Percentiles rank a stretch among this genome's conserved stretches.
phyloP scores from a whole-genome alignment of 2,329 filamentous ascomycete genomes.

The Calcarisporium arbuscula region DNA sequence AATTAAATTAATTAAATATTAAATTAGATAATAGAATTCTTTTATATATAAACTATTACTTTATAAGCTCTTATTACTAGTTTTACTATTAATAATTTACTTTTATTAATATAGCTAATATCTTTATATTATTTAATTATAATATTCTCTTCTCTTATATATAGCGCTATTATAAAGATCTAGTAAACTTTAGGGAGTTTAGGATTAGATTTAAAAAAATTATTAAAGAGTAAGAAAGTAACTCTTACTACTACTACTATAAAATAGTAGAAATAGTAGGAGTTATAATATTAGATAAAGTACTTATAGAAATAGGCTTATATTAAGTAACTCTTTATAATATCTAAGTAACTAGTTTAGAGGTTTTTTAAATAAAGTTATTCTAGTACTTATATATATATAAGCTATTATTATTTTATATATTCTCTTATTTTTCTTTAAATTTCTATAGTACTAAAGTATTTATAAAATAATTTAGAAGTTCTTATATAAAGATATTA shows the following conservation, averaged over 20 bases:
- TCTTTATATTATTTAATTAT: conserved; percentile 5
- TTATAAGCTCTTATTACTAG: conserved; percentile 2
- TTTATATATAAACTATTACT: conserved; percentile 2
- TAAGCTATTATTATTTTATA: neutral
- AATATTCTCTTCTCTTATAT: conserved; percentile 2
- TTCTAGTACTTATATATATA: neutral
- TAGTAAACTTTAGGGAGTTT: neutral
- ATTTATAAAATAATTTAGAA: neutral
- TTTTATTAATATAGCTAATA: neutral
- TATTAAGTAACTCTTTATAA: neutral
- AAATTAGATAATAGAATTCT: neutral
- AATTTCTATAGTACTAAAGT: neutral
- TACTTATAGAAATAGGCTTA: neutral
- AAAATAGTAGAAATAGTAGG: no score
- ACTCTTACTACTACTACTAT: conserved; percentile 1
- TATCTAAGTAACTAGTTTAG: neutral
- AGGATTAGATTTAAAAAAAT: no score
- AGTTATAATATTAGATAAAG: no score
- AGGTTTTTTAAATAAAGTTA: neutral
- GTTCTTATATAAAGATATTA: neutral
- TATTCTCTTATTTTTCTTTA: neutral
- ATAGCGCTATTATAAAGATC: neutral
- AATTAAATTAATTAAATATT: conserved; percentile 2
- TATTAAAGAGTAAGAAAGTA: neutral
- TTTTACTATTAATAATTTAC: conserved; percentile 2